phyloP scores from a whole-genome alignment of 805 yeast species.

The Teunomyces gatunensis region DNA sequence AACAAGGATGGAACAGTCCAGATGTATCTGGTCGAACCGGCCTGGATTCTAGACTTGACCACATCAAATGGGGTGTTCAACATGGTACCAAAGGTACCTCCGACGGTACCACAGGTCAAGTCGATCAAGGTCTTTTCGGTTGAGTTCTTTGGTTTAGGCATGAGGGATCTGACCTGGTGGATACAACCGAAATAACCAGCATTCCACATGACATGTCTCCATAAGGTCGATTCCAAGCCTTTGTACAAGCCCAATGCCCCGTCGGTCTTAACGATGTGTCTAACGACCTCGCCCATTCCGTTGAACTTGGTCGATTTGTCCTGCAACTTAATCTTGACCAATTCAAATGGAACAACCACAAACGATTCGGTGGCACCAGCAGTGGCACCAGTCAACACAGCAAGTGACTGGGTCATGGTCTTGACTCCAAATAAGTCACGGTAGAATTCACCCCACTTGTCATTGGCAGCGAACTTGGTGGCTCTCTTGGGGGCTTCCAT shows the following conservation, averaged over 20 bases:
- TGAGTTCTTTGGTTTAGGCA: constrained; percentile 74
- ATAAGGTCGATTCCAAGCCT: constrained; percentile 94
- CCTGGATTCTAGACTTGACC: constrained; percentile 95
- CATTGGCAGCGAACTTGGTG: constrained; percentile 96
- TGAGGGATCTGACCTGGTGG: constrained; percentile 73
- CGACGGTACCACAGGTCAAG: constrained; percentile 87
- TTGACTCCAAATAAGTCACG: constrained; percentile 64
- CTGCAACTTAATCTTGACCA: constrained; percentile 92
- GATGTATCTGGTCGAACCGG: constrained; percentile 81
- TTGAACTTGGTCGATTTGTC: constrained; percentile 79
- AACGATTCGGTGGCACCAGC: constrained; percentile 98
- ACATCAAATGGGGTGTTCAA: constrained; percentile 97
- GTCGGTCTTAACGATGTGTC: constrained; percentile 65
- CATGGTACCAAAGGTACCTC: constrained; percentile 96
- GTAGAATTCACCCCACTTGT: constrained; percentile 90
- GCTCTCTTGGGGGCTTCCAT: constrained; percentile 99
- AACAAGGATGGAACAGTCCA: constrained; percentile 86
- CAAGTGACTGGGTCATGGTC: constrained; percentile 74
- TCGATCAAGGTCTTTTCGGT: constrained; percentile 82
- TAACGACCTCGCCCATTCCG: constrained; percentile 81
- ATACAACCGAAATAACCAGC: constrained; percentile 97
- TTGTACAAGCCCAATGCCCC: constrained; percentile 85
- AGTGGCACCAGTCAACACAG: constrained; percentile 92
- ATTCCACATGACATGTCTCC: constrained; percentile 97
- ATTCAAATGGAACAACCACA: constrained; percentile 96